A percentile compares a stretch with the other conserved stretches of the same genome.
Conservation (phyloP, 2,329 filamentous ascomycete species). For the Grosmannia serpens region DNA sequence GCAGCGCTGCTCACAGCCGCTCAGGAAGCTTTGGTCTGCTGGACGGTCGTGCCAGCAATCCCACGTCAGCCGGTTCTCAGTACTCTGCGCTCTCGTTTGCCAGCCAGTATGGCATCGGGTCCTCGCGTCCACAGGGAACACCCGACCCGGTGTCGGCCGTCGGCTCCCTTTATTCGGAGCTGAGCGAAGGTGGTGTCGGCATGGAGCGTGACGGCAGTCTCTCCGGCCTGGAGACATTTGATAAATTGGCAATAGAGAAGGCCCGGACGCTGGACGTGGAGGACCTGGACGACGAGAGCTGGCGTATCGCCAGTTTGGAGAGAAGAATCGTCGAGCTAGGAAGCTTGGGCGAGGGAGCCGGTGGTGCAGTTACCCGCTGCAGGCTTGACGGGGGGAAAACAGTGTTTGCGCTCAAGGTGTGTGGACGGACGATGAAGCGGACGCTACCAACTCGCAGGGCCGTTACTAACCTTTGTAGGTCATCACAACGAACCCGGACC, state of each 20-base stretch:
- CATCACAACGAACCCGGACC: conserved; percentile 95
- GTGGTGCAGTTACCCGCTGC: conserved; percentile 87
- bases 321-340: conserved; percentile 81
- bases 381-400: conserved; percentile 85
- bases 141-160: conserved; percentile 84
- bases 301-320: conserved; percentile 85
- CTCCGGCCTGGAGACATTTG: conserved; percentile 65
- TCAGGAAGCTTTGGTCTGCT: conserved; percentile 72
- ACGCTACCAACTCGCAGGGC: neutral
- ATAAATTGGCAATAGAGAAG: conserved; percentile 71
- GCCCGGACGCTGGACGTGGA: conserved; percentile 81
- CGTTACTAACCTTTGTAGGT: conserved; percentile 42
- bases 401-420: conserved; percentile 88
- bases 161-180: conserved; percentile 71
- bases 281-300: conserved; percentile 87
- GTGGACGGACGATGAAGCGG: conserved; percentile 11
- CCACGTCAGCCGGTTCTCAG: conserved; percentile 77
- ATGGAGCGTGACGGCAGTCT: conserved; percentile 80
- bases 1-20: conserved; percentile 66
- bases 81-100: conserved; percentile 77
- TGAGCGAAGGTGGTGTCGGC: conserved; percentile 58
- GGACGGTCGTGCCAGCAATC: conserved; percentile 67
- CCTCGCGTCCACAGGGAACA: conserved; percentile 52
- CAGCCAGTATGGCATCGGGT: conserved; percentile 57
- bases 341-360: conserved; percentile 85